phyloP scores from a whole-genome alignment of 805 yeast genomes.

The Wickerhamiella hasegawae region DNA sequence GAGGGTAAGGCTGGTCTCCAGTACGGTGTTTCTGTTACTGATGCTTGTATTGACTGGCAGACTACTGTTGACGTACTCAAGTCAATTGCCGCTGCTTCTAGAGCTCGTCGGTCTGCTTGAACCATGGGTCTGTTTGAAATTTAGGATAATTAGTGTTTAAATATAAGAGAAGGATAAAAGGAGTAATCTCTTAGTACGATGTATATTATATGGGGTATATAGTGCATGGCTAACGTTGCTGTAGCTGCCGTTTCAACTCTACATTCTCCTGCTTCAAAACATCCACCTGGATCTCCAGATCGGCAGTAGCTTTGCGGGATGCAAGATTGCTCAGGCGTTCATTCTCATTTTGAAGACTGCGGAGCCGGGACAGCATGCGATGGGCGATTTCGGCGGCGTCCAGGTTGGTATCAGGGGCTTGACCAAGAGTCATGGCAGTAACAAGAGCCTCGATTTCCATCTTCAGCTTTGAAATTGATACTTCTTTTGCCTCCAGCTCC shows the following conservation, averaged over 20 bases:
- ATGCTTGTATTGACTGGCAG: conserved; percentile 90
- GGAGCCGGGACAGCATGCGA: conserved; percentile 12
- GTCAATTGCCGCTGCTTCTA: conserved; percentile 69
- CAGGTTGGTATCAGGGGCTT: conserved; percentile 4
- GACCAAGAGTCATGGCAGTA: conserved; percentile 10
- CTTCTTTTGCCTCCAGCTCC: conserved; percentile 6
- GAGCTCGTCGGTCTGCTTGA: conserved; percentile 35
- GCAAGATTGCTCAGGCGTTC: conserved; percentile 8
- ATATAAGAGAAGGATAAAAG: no score
- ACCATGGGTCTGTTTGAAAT: no score
- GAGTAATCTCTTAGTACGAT: no score
- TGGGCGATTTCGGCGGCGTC: conserved; percentile 15
- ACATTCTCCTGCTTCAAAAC: conserved; percentile 9
- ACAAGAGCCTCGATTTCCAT: conserved; percentile 13
- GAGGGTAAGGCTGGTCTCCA: conserved; percentile 46
- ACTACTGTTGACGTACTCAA: conserved; percentile 68
- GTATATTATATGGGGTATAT: no score
- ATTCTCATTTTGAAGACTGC: conserved; percentile 14
- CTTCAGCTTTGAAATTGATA: conserved; percentile 10
- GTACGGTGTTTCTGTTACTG: conserved; percentile 94
- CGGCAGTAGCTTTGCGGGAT: conserved; percentile 7
- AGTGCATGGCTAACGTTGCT: no score
- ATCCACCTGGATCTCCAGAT: conserved; percentile 10
- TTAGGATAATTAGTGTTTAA: no score
- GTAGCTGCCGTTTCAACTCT: conserved; percentile 3